Conservation (phyloP, 345 rosid species). For the Brassica juncea region DNA sequence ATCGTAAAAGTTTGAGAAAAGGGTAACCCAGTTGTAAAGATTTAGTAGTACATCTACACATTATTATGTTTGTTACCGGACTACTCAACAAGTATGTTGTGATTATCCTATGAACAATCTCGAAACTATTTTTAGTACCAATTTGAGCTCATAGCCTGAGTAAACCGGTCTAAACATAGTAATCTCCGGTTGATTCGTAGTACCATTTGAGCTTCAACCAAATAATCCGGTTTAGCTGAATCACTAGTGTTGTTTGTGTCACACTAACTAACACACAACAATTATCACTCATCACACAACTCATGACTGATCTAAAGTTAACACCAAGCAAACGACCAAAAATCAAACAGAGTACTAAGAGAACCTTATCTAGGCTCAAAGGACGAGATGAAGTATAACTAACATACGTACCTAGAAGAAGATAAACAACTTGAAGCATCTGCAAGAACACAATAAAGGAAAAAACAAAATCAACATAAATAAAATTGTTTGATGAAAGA, state of each 20-base stretch:
- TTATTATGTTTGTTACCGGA: neutral
- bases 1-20: neutral
- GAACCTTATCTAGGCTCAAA: neutral
- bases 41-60: neutral
- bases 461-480: neutral
- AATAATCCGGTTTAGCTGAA: neutral
- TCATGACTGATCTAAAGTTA: slow-evolving; percentile 13
- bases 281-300: neutral
- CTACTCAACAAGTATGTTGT: neutral
- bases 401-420: slow-evolving; percentile 32
- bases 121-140: no score
- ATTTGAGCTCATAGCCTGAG: neutral
- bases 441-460: slow-evolving; percentile 22
- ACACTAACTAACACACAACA: neutral
- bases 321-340: neutral
- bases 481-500: neutral
- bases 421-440: slow-evolving; percentile 39
- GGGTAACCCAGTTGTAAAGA: neutral
- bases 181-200: neutral
- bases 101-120: neutral
- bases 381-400: slow-evolving; percentile 1
- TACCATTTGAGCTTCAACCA: neutral
- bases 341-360: neutral
- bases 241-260: neutral
- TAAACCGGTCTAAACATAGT: neutral